Evolutionary conservation across 1,284 basidiomycete species (phyloP), one percentile per base, ranked within the genome.

Genomic region (Puccinia coronata): DNA sequence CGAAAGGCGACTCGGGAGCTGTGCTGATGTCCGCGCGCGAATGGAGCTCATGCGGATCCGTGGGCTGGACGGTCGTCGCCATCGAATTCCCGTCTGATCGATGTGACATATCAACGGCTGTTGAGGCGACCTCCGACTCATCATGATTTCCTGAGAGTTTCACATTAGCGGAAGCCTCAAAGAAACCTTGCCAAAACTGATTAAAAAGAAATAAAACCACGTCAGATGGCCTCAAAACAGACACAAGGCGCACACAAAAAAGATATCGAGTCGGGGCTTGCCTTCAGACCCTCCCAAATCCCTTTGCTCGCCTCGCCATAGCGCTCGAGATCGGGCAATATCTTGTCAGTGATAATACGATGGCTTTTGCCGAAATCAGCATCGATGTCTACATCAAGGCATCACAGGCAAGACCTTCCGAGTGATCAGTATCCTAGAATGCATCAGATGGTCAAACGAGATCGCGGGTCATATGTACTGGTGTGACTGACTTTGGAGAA

Each of bases 101-200:
- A 39, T 73, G 47, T 6, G 71, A 73, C 49, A 9, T 28, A 57
- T 73, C 51, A 73, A 25, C 23, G 23, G n/a, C 36, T 51, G 51
- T 73, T 73, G 71, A 73, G 34, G 43, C 43, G 14, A 11, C 47
- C 47, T 70, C 47, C 28, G 67, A 70, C n/a, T 78, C 76, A 16
- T 76, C 74, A 36, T 39, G 31, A 41, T 78, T 67, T 41, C 47
- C 75, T 2, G 76, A 78, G 9, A 86, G 83, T n/a, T 85, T 84
- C 63, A 86, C 84, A 63, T 86, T 83, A 25, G 85, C 86, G 4
- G 85, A 84, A 25, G 84, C 83, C 73, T 86, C 86, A 82, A 86
- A 86, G 82, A 86, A 86, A 20, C 83, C 83, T 82, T 86, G 84
- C 86, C 86, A 86, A 82, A 86, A 86, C 67, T 84, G 53, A 0